Evolutionary conservation across 1,284 basidiomycete genomes (phyloP).

Genomic region (Apiotrichum gracile): DNA sequence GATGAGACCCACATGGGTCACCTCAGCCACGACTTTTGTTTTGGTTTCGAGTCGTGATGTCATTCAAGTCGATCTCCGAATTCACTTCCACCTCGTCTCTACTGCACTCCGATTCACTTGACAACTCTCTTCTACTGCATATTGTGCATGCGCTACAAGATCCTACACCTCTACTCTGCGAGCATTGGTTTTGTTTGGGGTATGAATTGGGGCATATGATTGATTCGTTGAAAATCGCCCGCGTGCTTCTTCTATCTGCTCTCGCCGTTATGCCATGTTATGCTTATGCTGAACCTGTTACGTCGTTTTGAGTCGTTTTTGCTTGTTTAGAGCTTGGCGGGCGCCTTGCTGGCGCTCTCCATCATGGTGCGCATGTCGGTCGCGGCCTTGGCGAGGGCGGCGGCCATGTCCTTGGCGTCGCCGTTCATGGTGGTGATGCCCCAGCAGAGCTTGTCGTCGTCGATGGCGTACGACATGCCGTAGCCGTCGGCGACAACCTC

Average conservation of each 20-base stretch:
- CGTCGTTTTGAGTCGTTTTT: too few relatives aligned
- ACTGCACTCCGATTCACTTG: too few relatives aligned
- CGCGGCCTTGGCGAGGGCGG: conserved; percentile 71
- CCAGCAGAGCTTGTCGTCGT: conserved; percentile 81
- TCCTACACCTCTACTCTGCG: too few relatives aligned
- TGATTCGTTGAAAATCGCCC: too few relatives aligned
- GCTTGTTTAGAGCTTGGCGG: conserved; percentile 21
- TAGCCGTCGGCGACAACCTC: conserved; percentile 93
- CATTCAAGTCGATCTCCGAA: too few relatives aligned
- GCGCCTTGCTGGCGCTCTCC: conserved; percentile 54
- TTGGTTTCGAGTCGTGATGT: too few relatives aligned
- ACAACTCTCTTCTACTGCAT: neutral
- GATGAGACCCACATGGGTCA: too few relatives aligned
- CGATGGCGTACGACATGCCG: conserved; percentile 88
- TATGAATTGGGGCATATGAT: neutral
- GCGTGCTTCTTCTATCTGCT: too few relatives aligned
- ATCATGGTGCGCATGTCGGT: conserved; percentile 69
- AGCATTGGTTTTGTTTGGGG: neutral
- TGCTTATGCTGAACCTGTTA: too few relatives aligned
- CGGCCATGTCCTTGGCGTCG: conserved; percentile 57
- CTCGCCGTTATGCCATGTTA: neutral
- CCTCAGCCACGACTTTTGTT: too few relatives aligned
- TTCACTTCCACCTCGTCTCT: too few relatives aligned
- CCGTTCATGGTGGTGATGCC: conserved; percentile 78
- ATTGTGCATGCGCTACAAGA: neutral